Conservation (phyloP, 2,329 filamentous ascomycete genomes). For the Monosporascus sp. region DNA sequence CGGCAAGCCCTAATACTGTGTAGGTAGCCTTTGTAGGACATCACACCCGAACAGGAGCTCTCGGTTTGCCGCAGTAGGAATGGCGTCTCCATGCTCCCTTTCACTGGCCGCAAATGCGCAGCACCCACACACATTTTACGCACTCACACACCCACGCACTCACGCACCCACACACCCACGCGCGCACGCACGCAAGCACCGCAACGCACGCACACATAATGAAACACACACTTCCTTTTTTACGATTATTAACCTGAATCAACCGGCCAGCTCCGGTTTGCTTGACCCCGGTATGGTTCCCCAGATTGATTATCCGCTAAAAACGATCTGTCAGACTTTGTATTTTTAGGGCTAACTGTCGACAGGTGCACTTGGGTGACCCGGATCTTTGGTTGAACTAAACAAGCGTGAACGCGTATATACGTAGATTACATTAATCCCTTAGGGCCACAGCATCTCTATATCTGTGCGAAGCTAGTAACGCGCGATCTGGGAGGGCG, state of each 20-base stretch:
- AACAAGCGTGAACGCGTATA: slow-evolving; percentile 26
- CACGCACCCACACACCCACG: too few relatives aligned
- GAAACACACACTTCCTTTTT: too few relatives aligned
- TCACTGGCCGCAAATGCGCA: too few relatives aligned
- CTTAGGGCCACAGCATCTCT: slow-evolving; percentile 22
- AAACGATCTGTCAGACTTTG: slow-evolving; percentile 26
- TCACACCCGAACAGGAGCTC: too few relatives aligned
- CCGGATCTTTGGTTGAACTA: slow-evolving; percentile 28
- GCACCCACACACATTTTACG: too few relatives aligned
- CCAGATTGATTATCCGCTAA: slow-evolving; percentile 32
- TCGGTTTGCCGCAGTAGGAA: too few relatives aligned
- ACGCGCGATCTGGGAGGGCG: slow-evolving; percentile 1
- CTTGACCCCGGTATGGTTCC: slow-evolving; percentile 20
- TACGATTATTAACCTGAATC: too few relatives aligned
- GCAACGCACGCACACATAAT: too few relatives aligned
- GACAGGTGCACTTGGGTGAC: slow-evolving; percentile 22
- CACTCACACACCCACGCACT: too few relatives aligned
- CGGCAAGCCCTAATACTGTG: neutral
- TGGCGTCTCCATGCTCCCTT: too few relatives aligned
- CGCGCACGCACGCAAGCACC: too few relatives aligned
- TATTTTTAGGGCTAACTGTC: slow-evolving; percentile 19
- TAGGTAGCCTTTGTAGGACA: neutral
- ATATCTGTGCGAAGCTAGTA: slow-evolving; percentile 16
- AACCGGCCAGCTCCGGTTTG: neutral
- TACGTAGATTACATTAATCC: slow-evolving; percentile 8